phyloP scores from a whole-genome alignment of 169 alveolate species.

The Plasmodium berghei region DNA sequence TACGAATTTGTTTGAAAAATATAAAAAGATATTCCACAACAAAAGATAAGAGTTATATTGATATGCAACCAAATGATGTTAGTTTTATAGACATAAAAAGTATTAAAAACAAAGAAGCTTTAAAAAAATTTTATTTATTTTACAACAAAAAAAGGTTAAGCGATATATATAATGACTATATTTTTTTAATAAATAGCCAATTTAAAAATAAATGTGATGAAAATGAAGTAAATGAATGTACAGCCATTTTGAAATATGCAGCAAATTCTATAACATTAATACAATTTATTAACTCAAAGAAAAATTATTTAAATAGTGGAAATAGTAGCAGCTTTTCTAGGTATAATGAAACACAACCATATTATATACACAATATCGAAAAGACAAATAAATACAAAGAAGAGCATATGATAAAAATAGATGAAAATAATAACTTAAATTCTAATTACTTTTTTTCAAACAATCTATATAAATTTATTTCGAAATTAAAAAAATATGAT shows the following conservation, averaged over 20 bases:
- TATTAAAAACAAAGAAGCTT: slow-evolving; percentile 28
- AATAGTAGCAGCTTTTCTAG: background rate
- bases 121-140: slow-evolving; percentile 5
- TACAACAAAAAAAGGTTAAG: slow-evolving; percentile 10
- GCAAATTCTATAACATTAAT: background rate
- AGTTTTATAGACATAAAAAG: slow-evolving; percentile 10
- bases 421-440: slow-evolving; percentile 8
- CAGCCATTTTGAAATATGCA: slow-evolving; percentile 21
- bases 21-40: background rate
- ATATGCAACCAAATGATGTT: too few relatives aligned
- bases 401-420: slow-evolving; percentile 12
- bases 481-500: slow-evolving; percentile 43
- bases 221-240: slow-evolving; percentile 31
- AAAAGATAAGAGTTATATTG: background rate
- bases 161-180: slow-evolving; percentile 26
- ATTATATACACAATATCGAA: slow-evolving; percentile 67
- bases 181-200: slow-evolving; percentile 15
- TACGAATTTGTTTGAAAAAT: slow-evolving; percentile 1
- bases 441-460: slow-evolving; percentile 7
- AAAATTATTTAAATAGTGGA: background rate
- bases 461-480: slow-evolving; percentile 45
- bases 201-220: slow-evolving; percentile 10
- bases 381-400: slow-evolving; percentile 35
- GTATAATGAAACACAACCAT: slow-evolving; percentile 11
- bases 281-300: slow-evolving; percentile 26